Conservation (phyloP, 805 yeast genomes). For the Metschnikowia koreensis region DNA sequence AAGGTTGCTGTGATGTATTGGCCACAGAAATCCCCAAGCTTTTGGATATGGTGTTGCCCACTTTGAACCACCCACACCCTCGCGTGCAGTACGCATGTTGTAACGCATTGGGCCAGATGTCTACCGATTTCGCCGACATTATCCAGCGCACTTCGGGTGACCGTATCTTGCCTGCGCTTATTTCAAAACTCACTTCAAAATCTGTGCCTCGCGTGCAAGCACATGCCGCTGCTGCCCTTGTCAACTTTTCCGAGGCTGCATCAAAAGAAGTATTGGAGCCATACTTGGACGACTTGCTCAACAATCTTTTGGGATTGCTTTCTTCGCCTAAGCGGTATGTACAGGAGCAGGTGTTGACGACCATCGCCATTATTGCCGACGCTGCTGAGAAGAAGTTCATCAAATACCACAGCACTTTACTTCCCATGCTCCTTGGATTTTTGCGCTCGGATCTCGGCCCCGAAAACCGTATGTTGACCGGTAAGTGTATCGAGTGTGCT, state of each 20-base stretch:
- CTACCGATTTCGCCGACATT: slow-evolving; percentile 90
- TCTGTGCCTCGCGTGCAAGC: slow-evolving; percentile 93
- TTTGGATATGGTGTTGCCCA: slow-evolving; percentile 80
- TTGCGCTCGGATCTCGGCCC: slow-evolving; percentile 74
- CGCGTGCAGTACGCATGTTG: slow-evolving; percentile 97
- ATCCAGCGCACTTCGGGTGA: slow-evolving; percentile 81
- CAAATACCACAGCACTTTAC: slow-evolving; percentile 90
- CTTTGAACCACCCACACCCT: slow-evolving; percentile 82
- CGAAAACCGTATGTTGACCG: slow-evolving; percentile 77
- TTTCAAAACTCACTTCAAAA: slow-evolving; percentile 69
- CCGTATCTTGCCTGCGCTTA: slow-evolving; percentile 81
- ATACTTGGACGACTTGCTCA: slow-evolving; percentile 78
- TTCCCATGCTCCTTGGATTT: slow-evolving; percentile 83
- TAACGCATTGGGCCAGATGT: slow-evolving; percentile 94
- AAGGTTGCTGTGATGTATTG: slow-evolving; percentile 90
- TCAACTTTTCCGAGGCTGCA: slow-evolving; percentile 92
- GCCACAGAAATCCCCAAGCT: slow-evolving; percentile 78
- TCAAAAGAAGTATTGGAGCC: slow-evolving; percentile 85
- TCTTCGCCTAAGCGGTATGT: slow-evolving; percentile 89
- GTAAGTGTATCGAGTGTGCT: slow-evolving; percentile 94
- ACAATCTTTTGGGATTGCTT: slow-evolving; percentile 69
- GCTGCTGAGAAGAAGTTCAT: slow-evolving; percentile 86
- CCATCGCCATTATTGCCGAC: slow-evolving; percentile 96
- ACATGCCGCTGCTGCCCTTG: slow-evolving; percentile 98
- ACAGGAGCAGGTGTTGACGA: slow-evolving; percentile 95